Base-by-base conservation (phyloP, 495 filamentous ascomycete genomes). In the Podospora pseudoanserina region DNA sequence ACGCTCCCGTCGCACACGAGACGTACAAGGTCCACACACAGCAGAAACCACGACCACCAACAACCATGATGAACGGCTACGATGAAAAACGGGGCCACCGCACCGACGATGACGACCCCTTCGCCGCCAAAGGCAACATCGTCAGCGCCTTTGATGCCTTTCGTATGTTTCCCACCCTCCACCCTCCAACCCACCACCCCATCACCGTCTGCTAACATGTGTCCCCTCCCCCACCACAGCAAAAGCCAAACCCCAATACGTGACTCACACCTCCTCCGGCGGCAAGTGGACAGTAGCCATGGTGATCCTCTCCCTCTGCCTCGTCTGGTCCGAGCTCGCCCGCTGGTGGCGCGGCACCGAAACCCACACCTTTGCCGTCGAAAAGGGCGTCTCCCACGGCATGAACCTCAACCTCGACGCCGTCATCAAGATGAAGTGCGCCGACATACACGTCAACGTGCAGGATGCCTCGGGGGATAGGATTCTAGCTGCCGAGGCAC, bases 371-470 rank as follows among this genome's bases (percentile, higher is more conserved):
- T 98, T 98, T 80, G 88, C 86, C 71, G 95, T 99, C 67, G 96
- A 99, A 79, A 96, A 96, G 79, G 90, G 92, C 75, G 85, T 98
- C 59, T 90, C 90, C 0, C 94, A 93, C 78, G 80, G 86, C 53
- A 86, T 99, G 68, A 92, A 97, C 80, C 91, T 99, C 78, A 99
- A 99, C 82, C 83, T 98, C 39, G 95, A 99, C 81, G 87, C 96
- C 34, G 92, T 97, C 1, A 81, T 98, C n/a, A 83, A 86, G 39
- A 99, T 99, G 95, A 80, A 84, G 72, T 99, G 95, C 84, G 81
- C 85, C 44, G 88, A 93, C 74, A 84, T 99, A 20, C 92, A 96
- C 79, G 82, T 99, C 79, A 99, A 99, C 83, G 94, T 98, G 63
- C 95, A 99, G 82, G 95, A 99, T 78, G 96, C 93, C 16, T 86